These are phyloP conservation scores for Daucus carota DNA, from an alignment of 129 eudicot genomes.

Conservation along the genomic window DNA sequence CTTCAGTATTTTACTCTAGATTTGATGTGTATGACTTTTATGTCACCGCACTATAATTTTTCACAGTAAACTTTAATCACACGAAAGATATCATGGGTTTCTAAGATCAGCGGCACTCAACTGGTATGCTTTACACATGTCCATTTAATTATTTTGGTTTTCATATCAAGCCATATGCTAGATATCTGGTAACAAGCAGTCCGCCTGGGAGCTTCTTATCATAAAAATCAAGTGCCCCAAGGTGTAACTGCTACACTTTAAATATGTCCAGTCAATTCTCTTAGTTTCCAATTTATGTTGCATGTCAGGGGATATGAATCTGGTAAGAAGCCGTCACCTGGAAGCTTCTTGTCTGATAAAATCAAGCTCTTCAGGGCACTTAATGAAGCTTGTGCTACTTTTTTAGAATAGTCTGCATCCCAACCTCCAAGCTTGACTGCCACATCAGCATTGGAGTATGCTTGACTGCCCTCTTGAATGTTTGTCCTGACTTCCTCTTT, in stretches of 20 bases:
- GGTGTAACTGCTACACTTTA: background rate
- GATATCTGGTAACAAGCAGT: background rate
- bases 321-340: constrained; percentile 37
- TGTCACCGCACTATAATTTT: background rate
- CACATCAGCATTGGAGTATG: constrained; percentile 85
- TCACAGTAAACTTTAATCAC: background rate
- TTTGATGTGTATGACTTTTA: background rate
- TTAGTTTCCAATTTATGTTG: background rate
- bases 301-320: background rate
- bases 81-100: background rate
- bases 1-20: background rate
- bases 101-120: background rate
- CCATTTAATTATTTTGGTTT: background rate
- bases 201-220: background rate
- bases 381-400: constrained; percentile 76
- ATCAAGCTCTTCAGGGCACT: constrained; percentile 83
- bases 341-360: constrained; percentile 74
- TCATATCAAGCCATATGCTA: background rate
- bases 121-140: background rate
- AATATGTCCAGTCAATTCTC: background rate
- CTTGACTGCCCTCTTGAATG: constrained; percentile 44
- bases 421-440: constrained; percentile 87
- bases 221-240: background rate
- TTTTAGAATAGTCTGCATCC: constrained; percentile 71
- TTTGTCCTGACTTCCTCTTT: constrained; percentile 70